phyloP scores from a whole-genome alignment of 176 grass and related monocot genomes.

The Juncus effusus region DNA sequence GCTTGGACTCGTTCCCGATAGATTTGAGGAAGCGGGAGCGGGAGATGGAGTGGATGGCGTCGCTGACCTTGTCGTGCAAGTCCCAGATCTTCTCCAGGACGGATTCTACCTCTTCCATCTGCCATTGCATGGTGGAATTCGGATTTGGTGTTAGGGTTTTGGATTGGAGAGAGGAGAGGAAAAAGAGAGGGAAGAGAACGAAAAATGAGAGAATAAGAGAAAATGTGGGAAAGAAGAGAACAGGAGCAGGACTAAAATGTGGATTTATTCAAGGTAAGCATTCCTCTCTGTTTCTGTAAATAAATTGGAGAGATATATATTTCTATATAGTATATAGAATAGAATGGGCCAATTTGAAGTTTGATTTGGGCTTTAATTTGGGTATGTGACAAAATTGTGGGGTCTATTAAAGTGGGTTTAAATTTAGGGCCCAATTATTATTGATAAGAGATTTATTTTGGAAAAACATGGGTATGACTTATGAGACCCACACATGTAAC shows the following conservation, averaged over 20 bases:
- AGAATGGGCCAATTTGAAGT: too few relatives aligned
- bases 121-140: slow-evolving; percentile 40
- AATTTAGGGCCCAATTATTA: too few relatives aligned
- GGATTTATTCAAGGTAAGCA: not conserved
- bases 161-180: not conserved
- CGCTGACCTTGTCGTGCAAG: slow-evolving; percentile 91
- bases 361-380: too few relatives aligned
- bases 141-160: slow-evolving; percentile 21
- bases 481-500: too few relatives aligned
- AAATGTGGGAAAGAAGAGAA: slow-evolving; percentile 16
- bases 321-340: not conserved
- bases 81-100: slow-evolving; percentile 94
- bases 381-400: too few relatives aligned
- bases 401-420: too few relatives aligned
- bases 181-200: not conserved
- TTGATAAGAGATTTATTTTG: too few relatives aligned
- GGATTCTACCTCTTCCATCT: slow-evolving; percentile 50
- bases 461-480: too few relatives aligned
- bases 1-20: slow-evolving; percentile 26
- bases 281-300: slow-evolving; percentile 8
- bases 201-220: slow-evolving; percentile 34
- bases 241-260: not conserved
- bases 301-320: not conserved
- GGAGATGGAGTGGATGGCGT: slow-evolving; percentile 79
- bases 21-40: slow-evolving; percentile 68